Evolutionary conservation across 2,329 filamentous ascomycete species (phyloP), one percentile per base, ranked within the genome.

Genomic region (Paradendryphiella salina): DNA sequence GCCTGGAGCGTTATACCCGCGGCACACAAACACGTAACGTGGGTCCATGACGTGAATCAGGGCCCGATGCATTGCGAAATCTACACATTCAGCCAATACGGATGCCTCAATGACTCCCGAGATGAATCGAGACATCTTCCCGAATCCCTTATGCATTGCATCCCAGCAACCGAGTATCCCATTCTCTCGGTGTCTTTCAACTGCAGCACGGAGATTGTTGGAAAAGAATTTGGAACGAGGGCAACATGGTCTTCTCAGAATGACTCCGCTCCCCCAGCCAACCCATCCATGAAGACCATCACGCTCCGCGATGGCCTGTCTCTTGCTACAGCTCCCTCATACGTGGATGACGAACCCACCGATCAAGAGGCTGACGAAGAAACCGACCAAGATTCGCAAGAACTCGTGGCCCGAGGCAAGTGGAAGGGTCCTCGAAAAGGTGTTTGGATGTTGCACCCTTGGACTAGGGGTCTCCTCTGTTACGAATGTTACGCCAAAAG

Each of bases 371-470:
- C 8, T 7, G 31, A 45, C 31, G 10, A 18, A 20, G 26, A 21
- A 29, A 32, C 5, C 11, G 18, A 38, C 20, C 15, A 37, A 17
- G 9, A 37, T 3, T 8, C 13, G 21, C 29, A 36, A 20, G 2
- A 21, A 8, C 23, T 60, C 10, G 28, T 50, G 23, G 23, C 23
- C 13, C 49, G 58, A 46, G 14, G n/a, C 8, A 41, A 47, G 29
- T 46, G 46, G 40, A 49, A 44, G 20, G 43, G 36, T 17, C 44
- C 57, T 35, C 43, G 40, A 3, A 51, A 36, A 14, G 46, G 46
- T 14, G 59, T 65, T 0, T 70, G 65, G 64, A 59, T 68, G 60
- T 42, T 56, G 13, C 61, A 69, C 33, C 65, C 66, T 2, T 70
- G 66, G 65, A 51, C 39, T 3, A 9, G 23, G 6, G 49, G 52